Percentiles rank a stretch among this genome's conserved stretches.
These are phyloP conservation scores for Smallanthus sonchifolius DNA, from an alignment of 129 eudicot genomes.

Conservation along the genomic window DNA sequence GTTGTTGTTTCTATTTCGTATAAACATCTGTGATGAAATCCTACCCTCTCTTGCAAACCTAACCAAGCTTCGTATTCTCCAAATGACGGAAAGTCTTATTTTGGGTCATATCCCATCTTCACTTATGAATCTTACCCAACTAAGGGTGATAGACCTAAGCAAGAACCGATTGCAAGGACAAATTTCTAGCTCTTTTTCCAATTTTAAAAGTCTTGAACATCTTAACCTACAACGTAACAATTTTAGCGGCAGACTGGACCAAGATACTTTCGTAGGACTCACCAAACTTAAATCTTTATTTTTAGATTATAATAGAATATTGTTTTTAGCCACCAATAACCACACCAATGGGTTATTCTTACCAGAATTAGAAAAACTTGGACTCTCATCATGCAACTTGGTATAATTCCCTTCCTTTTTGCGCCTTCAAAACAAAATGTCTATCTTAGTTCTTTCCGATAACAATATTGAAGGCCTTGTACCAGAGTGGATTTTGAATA, in stretches of 20 bases:
- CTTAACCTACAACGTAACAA: not conserved
- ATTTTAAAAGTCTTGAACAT: not conserved
- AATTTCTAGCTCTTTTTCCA: not conserved
- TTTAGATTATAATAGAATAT: not conserved
- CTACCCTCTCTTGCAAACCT: constrained; percentile 29
- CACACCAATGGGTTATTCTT: not conserved
- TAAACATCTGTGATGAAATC: constrained; percentile 12
- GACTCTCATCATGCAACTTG: not conserved
- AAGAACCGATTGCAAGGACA: not conserved
- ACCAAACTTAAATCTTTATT: not conserved
- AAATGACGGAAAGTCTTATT: not conserved
- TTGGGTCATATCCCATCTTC: constrained; percentile 20
- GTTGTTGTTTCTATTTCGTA: not conserved
- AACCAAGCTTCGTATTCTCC: constrained; percentile 9
- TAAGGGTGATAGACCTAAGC: not conserved
- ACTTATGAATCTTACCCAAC: constrained; percentile 15
- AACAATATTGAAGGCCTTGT: not conserved
- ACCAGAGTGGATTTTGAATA: not conserved
- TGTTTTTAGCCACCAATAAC: not conserved
- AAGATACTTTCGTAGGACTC: constrained; percentile 1
- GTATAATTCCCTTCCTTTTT: not conserved
- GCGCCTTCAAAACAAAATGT: not conserved
- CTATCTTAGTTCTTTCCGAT: not conserved
- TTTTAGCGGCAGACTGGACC: constrained; percentile 22
- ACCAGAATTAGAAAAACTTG: not conserved